Evolutionary conservation across 371 early-diverging fungal genomes (phyloP), one percentile per base, ranked within the genome.

Genomic region (Mucor lusitanicus): DNA sequence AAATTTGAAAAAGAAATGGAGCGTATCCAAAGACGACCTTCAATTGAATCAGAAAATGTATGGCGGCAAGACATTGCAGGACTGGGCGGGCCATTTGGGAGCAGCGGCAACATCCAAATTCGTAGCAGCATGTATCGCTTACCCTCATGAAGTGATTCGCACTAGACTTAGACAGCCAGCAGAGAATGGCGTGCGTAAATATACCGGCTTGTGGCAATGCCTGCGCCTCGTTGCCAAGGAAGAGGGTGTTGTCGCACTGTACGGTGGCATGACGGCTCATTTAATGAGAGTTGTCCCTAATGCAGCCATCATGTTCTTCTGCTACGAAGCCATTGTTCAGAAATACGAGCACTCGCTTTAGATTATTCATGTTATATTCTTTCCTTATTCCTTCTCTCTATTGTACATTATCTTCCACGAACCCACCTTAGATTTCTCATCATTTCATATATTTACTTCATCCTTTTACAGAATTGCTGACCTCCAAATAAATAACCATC

Each of bases 241-340:
- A 71, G 99, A 98, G 75, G 97, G 99, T 56, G 30, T 92, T 1
- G 82, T 77, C 32, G 95, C 94, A 3, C 76, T 97, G 25, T 98
- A 98, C 75, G 95, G 97, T 61, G 99, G 99, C 28, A 85, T 98
- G 87, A 91, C 95, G 11, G 94, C 97, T 8, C 98, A 97, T 76
- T 80, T 98, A 68, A 75, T 97, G 84, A 88, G 99, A 42, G 95
- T 94, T 1, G 98, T 98, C 3, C 99, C 99, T 17, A 97, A 97
- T 74, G 95, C 97, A 2, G 95, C 96, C 13, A 96, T 97, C 70
- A 87, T 97, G 92, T 97, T 98, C 78, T 88, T 95, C 68, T 90
- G 92, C 53, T 97, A 96, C 70, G 97, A 97, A 71, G 77, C 91
- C 25, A 90, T 95, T 53, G 76, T 96, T 35, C 82, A 93, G 61